These are phyloP conservation scores for Arthrocladium fulminans DNA, from an alignment of 2,329 filamentous ascomycete species.

Conservation along the genomic window DNA sequence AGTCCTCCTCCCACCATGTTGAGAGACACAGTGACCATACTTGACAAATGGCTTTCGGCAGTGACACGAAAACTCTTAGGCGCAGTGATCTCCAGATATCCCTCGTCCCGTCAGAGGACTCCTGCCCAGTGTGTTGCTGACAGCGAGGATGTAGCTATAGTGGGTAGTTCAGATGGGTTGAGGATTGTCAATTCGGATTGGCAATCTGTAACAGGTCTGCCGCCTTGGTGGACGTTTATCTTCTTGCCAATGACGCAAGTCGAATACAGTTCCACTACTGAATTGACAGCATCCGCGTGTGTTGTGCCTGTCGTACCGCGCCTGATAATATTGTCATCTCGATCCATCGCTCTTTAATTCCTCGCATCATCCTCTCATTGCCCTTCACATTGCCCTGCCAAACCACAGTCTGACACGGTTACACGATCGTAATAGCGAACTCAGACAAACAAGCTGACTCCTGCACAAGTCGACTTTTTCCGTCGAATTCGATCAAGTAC, in stretches of 20 bases:
- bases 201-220: too few species aligned
- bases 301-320: neutral
- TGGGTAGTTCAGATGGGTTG: too few species aligned
- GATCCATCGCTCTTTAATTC: neutral
- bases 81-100: too few species aligned
- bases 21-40: too few species aligned
- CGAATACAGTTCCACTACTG: neutral
- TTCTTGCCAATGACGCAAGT: neutral
- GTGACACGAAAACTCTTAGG: too few species aligned
- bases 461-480: constrained; percentile 8
- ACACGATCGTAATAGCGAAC: neutral
- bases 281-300: neutral
- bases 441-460: neutral
- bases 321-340: neutral
- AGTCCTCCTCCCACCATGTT: too few species aligned
- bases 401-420: constrained; percentile 6
- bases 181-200: too few species aligned
- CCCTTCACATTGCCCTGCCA: constrained; percentile 5
- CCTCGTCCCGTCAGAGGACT: too few species aligned
- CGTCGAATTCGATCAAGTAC: neutral
- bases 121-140: too few species aligned
- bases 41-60: too few species aligned
- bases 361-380: neutral
- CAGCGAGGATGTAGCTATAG: too few species aligned
- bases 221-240: too few species aligned